Evolutionary conservation across 2,329 filamentous ascomycete species (phyloP).

Genomic region (Cladosporium sp.): DNA sequence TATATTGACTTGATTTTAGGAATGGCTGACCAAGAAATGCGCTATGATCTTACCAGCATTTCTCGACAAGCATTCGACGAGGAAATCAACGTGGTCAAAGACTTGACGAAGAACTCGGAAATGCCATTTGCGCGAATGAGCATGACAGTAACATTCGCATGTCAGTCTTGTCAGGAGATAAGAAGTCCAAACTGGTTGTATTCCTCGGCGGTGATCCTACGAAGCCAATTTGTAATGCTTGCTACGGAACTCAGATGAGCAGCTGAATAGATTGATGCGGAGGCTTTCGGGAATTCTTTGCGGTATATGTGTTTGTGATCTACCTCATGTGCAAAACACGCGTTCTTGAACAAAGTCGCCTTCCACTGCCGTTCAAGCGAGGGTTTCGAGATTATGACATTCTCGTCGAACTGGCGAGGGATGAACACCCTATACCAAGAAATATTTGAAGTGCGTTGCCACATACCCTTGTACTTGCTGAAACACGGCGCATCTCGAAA

Average conservation of each 20-base stretch:
- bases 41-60: background rate
- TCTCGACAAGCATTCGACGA: background rate
- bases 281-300: background rate
- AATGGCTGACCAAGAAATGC: background rate
- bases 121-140: background rate
- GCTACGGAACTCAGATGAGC: background rate
- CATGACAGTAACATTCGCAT: background rate
- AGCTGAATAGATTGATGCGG: background rate
- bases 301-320: background rate
- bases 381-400: no score
- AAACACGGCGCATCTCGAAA: background rate
- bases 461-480: slow-evolving; percentile 3
- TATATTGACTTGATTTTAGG: background rate
- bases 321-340: background rate
- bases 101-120: background rate
- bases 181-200: background rate
- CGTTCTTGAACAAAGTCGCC: no score
- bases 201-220: background rate
- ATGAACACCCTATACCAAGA: background rate
- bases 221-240: background rate
- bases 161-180: background rate
- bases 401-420: background rate
- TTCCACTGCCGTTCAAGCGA: no score
- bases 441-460: background rate
- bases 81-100: background rate